Conservation (phyloP, 257 asterid genomes). For the Eucommia ulmoides region DNA sequence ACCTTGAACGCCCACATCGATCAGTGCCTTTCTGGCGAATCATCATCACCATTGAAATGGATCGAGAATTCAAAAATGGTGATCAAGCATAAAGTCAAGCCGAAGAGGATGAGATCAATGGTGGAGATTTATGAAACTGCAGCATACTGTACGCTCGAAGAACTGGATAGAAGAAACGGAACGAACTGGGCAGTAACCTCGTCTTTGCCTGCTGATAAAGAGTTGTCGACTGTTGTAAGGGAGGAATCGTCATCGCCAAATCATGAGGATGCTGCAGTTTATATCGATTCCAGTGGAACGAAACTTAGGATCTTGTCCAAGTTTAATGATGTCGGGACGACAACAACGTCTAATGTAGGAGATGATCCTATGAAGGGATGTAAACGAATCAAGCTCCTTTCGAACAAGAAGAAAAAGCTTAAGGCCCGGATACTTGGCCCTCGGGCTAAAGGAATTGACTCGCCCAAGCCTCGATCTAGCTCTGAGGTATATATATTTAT, state of each 20-base stretch:
- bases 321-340: conserved; percentile 24
- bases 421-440: conserved; percentile 33
- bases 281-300: conserved; percentile 69
- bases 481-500: conserved; percentile 31
- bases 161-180: conserved; percentile 85
- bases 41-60: conserved; percentile 35
- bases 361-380: conserved; percentile 24
- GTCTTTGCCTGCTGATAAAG: conserved; percentile 24
- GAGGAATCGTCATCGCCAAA: conserved; percentile 12
- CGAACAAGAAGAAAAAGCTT: conserved; percentile 33
- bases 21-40: conserved; percentile 80
- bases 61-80: conserved; percentile 33
- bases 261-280: conserved; percentile 48
- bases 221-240: conserved; percentile 19
- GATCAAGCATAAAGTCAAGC: conserved; percentile 60
- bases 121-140: conserved; percentile 72
- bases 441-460: conserved; percentile 23
- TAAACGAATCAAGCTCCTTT: conserved; percentile 26
- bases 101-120: conserved; percentile 59
- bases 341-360: conserved; percentile 14
- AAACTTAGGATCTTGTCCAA: conserved; percentile 73
- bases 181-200: conserved; percentile 58
- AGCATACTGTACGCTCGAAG: conserved; percentile 59
- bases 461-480: conserved; percentile 13
- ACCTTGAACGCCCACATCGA: conserved; percentile 96